Base-by-base conservation (phyloP, 2,329 filamentous ascomycete species). In the Venturia pyrina region DNA sequence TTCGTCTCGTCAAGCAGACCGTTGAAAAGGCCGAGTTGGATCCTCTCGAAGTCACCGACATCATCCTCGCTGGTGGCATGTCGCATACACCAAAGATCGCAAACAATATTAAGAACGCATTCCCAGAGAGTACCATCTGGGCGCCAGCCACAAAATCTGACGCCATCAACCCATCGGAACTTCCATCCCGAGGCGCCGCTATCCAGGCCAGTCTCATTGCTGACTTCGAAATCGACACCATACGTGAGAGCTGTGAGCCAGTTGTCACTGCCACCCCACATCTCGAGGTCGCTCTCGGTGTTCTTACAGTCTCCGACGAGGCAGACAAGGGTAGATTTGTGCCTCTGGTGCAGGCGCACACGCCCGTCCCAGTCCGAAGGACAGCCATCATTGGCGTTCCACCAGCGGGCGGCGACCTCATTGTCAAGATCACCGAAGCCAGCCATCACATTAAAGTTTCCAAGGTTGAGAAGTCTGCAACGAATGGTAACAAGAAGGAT, bases 11-110 rank as follows among this genome's bases (percentile, higher is more conserved):
- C 66, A 87, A 93, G 77, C 84, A 89, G 70, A 92, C 87, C 65
- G 84, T 99, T 70, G 89, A 93, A 82, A 98, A 98, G 84, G 95
- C 95, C 60, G 89, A 87, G 46, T 84, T 99, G 60, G 93, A 98
- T 75, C 85, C 96, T 66, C 86, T 98, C 69, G 93, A 99, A 75
- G 86, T 99, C 67, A 90, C 96, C 75, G 92, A 97, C 82, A 90
- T 98, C 70, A 91, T 99, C 76, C 87, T 98, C 71, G 89, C 90
- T 61, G 95, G 95, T 70, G 95, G 95, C 72, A 90, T 90, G 69
- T 89, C 93, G 5, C 93, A 99, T 82, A 97, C 91, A 0, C 95
- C 95, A 69, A 92, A 93, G 80, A 90, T 98, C 71, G 93, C 95
- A 69, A 83, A 85, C 72, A 91, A 95, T 78, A 80, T 97, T 71